Conservation (phyloP, 768 basidiomycete genomes). For the Lactarius quietus region DNA sequence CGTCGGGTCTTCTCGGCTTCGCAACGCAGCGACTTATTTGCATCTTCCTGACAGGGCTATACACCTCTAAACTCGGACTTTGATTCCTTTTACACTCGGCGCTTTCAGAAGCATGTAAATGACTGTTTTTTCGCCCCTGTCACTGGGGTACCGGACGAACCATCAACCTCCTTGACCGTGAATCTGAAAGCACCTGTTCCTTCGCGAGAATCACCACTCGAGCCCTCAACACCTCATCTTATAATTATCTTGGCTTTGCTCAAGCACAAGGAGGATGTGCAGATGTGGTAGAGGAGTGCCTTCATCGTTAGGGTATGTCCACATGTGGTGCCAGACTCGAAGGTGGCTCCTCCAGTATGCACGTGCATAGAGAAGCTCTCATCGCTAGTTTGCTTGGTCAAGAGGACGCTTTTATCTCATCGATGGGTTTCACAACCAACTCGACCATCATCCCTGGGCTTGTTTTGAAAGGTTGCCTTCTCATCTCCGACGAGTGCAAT, state of each 20-base stretch:
- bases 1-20: conserved; percentile 1
- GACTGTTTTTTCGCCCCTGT: conserved; percentile 93
- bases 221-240: conserved; percentile 94
- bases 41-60: conserved; percentile 64
- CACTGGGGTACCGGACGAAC: conserved; percentile 94
- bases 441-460: conserved; percentile 91
- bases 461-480: conserved; percentile 84
- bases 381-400: conserved; percentile 87
- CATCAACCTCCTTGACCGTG: conserved; percentile 79
- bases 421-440: conserved; percentile 97
- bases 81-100: conserved; percentile 98
- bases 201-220: conserved; percentile 80
- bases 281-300: conserved; percentile 84
- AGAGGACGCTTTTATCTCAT: conserved; percentile 87
- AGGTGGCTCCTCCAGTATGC: conserved; percentile 81
- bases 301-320: conserved; percentile 78
- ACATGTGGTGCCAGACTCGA: conserved; percentile 76
- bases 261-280: conserved; percentile 91
- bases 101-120: conserved; percentile 89
- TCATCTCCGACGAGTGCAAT: conserved; percentile 97
- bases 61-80: conserved; percentile 97
- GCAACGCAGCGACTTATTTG: too few relatives aligned
- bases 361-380: conserved; percentile 74
- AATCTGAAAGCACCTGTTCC: conserved; percentile 71
- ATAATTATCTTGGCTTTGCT: conserved; percentile 99